Evolutionary conservation across 2,329 filamentous ascomycete species (phyloP).

Genomic region (Penicillium paneum): DNA sequence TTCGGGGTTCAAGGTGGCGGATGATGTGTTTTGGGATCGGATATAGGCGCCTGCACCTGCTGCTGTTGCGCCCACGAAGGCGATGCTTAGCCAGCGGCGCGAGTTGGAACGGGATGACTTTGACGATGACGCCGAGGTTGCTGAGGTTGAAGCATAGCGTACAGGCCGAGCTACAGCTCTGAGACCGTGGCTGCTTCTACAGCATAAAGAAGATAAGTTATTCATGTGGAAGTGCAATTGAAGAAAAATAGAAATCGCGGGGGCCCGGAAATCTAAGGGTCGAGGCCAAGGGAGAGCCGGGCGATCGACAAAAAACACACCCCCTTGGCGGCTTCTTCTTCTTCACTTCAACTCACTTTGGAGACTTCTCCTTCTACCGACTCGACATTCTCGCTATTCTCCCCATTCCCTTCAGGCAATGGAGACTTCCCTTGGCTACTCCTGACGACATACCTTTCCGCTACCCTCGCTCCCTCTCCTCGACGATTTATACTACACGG

Average conservation of each 20-base stretch:
- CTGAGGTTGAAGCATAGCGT: slow-evolving; percentile 24
- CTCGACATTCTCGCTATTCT: not conserved
- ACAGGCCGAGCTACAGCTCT: slow-evolving; percentile 14
- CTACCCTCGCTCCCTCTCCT: not conserved
- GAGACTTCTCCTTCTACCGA: not conserved
- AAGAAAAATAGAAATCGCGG: slow-evolving; percentile 13
- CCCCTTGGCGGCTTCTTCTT: slow-evolving; percentile 16
- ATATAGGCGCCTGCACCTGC: slow-evolving; percentile 38
- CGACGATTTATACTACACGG: not conserved
- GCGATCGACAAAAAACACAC: slow-evolving; percentile 18
- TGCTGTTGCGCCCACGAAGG: slow-evolving; percentile 35
- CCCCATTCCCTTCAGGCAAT: slow-evolving; percentile 8
- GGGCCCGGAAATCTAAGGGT: slow-evolving; percentile 11
- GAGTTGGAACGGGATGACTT: slow-evolving; percentile 19
- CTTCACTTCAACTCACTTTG: not conserved
- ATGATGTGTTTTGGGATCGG: slow-evolving; percentile 26
- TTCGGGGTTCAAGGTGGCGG: slow-evolving; percentile 33
- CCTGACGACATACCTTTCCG: not conserved
- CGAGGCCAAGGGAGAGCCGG: slow-evolving; percentile 16
- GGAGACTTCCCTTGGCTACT: slow-evolving; percentile 6
- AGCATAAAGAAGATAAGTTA: slow-evolving; percentile 7
- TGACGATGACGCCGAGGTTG: slow-evolving; percentile 13
- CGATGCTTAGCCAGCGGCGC: slow-evolving; percentile 35
- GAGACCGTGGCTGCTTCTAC: slow-evolving; percentile 10
- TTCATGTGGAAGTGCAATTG: slow-evolving; percentile 12